Evolutionary conservation across 2,329 filamentous ascomycete genomes (phyloP), one percentile per base, ranked within the genome.

Genomic region (Neocatenulostroma microsporum): DNA sequence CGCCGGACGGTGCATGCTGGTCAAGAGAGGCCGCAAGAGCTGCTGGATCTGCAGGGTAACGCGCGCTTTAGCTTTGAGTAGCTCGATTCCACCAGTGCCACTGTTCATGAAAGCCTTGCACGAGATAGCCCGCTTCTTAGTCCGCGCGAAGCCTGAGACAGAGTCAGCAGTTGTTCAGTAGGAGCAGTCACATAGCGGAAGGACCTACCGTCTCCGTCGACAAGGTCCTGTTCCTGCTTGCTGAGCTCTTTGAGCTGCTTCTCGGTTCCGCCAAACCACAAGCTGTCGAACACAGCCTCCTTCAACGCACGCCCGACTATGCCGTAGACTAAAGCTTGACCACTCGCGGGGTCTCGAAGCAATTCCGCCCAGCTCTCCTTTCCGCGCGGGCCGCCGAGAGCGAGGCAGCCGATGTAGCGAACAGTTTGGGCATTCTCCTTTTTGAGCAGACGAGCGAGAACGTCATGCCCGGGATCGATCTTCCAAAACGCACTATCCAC

Each of bases 171-270:
- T 13, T 17, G n/a, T 7, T 19, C 6, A 11, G 21, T 13, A 14
- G 14, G n/a, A n/a, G n/a, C n/a, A n/a, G 8, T 7, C 14, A 19
- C 14, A 13, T 3, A 18, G 3, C 13, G 13, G 21, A 9, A 4
- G 7, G 3, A 34, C 49, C 37, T 30, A 57, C 55, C 64, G 61
- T 67, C 56, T 56, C 60, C 48, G 49, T 61, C 37, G 51, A 56
- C 56, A n/a, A 56, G 53, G 29, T 59, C 51, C 21, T 58, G 46
- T 37, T 68, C 59, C 46, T 60, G 58, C 34, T 59, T 36, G 28
- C 62, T 50, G 34, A 67, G 53, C 27, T 58, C 55, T 2, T 52
- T 30, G 21, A 34, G 27, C 19, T 47, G 25, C 2, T 46, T 33
- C 1, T 39, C 27, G 9, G 34, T 25, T 5, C 41, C 52, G 4